Conservation (phyloP, 768 basidiomycete species). For the Termitomyces sp. region DNA sequence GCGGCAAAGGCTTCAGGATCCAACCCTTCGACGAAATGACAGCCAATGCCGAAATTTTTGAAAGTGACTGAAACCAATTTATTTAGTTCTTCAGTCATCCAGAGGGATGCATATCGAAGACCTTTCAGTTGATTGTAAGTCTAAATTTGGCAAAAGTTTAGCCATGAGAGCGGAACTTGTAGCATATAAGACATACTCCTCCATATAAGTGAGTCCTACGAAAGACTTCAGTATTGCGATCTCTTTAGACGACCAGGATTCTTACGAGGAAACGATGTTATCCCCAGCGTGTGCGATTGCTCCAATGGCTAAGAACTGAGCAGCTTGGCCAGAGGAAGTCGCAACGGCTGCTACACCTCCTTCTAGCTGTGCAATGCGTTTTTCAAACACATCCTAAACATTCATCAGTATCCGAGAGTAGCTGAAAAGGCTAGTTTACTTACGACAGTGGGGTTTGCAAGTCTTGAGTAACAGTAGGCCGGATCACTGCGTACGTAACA, state of each 20-base stretch:
- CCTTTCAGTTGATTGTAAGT: conserved; percentile 74
- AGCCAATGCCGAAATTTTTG: conserved; percentile 60
- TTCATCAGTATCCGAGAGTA: not conserved
- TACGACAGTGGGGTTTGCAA: conserved; percentile 64
- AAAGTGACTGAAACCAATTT: conserved; percentile 42
- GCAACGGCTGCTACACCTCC: conserved; percentile 75
- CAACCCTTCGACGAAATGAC: conserved; percentile 55
- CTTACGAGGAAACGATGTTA: conserved; percentile 72
- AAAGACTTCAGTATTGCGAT: not conserved
- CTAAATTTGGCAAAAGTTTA: conserved; percentile 20
- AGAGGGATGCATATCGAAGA: conserved; percentile 6
- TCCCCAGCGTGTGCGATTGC: conserved; percentile 61
- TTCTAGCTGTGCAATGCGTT: conserved; percentile 75
- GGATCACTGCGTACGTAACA: conserved; percentile 28
- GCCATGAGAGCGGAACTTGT: not conserved
- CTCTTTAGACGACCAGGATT: not conserved
- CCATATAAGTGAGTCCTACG: conserved; percentile 59
- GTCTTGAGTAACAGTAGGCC: conserved; percentile 63
- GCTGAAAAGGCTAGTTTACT: conserved; percentile 12
- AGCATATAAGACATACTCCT: conserved; percentile 38
- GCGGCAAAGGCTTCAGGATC: conserved; percentile 53
- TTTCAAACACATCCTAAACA: conserved; percentile 68
- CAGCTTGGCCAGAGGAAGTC: conserved; percentile 67
- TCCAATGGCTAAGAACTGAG: conserved; percentile 68
- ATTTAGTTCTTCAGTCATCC: not conserved